These are phyloP conservation scores for Aspergillus unguis DNA, from an alignment of 2,329 filamentous ascomycete genomes.

Conservation along the genomic window DNA sequence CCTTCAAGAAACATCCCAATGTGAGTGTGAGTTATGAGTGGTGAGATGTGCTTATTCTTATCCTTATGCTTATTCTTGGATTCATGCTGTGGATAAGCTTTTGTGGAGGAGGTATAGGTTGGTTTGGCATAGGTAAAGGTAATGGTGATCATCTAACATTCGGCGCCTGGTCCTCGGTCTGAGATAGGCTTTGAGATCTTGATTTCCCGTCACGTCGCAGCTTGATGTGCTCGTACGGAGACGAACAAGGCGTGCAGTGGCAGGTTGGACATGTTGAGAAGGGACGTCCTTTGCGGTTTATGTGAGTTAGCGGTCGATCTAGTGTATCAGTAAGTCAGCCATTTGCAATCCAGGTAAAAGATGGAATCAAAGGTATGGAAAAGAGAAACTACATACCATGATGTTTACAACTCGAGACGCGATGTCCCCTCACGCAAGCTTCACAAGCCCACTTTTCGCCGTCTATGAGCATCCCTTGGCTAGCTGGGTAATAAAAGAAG, in stretches of 20 bases:
- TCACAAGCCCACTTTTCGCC: slow-evolving; percentile 97
- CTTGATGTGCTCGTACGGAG: slow-evolving; percentile 82
- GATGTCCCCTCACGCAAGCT: slow-evolving; percentile 92
- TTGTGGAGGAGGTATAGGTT: not conserved
- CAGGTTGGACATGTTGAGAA: slow-evolving; percentile 96
- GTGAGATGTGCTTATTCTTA: not conserved
- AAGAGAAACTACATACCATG: slow-evolving; percentile 56
- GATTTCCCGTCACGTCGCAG: slow-evolving; percentile 26
- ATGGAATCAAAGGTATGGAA: not conserved
- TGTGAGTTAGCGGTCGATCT: slow-evolving; percentile 89
- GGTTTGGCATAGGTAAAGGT: not conserved
- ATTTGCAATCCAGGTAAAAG: not conserved
- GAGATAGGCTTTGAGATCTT: slow-evolving; percentile 20
- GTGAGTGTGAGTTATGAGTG: not conserved
- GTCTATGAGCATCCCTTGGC: slow-evolving; percentile 69
- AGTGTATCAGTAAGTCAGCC: slow-evolving; percentile 1
- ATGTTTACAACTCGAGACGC: slow-evolving; percentile 95
- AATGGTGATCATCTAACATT: slow-evolving; percentile 11
- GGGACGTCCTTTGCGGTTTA: slow-evolving; percentile 94
- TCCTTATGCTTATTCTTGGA: not conserved
- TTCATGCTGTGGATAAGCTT: not conserved
- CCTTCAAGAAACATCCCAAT: slow-evolving; percentile 10
- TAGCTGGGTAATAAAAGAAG: too few relatives aligned
- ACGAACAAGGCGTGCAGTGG: slow-evolving; percentile 78
- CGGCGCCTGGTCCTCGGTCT: slow-evolving; percentile 13